Base-by-base conservation (phyloP, 1,284 basidiomycete species). In the Pisolithus thermaeus region DNA sequence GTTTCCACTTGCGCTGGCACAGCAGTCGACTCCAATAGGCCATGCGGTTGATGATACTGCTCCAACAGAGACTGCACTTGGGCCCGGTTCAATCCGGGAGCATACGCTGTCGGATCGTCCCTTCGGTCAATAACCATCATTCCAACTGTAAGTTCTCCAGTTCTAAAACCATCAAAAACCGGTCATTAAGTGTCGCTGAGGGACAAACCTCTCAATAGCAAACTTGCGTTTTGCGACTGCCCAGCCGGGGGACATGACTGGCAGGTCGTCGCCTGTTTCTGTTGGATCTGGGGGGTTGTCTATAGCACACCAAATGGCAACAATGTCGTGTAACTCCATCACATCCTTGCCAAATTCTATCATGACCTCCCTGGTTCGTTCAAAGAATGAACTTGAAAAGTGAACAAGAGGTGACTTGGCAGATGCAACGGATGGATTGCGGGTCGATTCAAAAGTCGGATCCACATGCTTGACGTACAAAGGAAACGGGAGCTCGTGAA, bases 301-400 rank as follows among this genome's bases (percentile, higher is more conserved):
- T 16, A 87, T 80, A 1, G 86, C 84, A 62, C 80, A 89, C 85
- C 87, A 92, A 16, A 92, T 77, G 3, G 87, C 84, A 12, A 81
- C 80, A 47, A 90, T 84, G 59, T 92, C 90, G 57, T 92, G 90
- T 59, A 95, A 77, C 70, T 92, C 89, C 81, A 93, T 81, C 7
- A 79, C 84, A 66, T 93, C 91, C 58, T 81, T 86, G n/a, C 84
- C 85, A 54, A 83, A 84, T 41, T 79, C 71, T 20, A 86, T 65
- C 79, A 87, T 84, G 25, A 84, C 70, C 53, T 85, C 83, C 35
- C 89, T 73, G 4, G 90, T 82, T 38, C 83, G 78, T 60, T 87
- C 82, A 1, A 94, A 71, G 69, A 96, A 84, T 4, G 89, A 78
- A 55, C 84, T 86, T 6, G 87, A 88, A 63, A 95, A 95, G 61